Evolutionary conservation across 129 eudicot species (phyloP).

Genomic region (Helianthus annuus): DNA sequence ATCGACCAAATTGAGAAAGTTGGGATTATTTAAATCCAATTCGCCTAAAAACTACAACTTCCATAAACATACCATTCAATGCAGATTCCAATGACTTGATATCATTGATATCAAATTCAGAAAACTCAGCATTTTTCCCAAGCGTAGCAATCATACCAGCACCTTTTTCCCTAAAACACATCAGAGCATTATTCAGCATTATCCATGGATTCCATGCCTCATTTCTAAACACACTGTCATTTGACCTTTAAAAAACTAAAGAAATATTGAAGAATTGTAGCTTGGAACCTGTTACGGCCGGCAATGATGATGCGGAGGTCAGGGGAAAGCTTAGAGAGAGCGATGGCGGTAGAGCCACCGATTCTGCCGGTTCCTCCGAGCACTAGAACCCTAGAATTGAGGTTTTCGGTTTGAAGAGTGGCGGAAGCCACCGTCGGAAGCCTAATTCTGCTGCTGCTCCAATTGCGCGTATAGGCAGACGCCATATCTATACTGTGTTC

Average conservation of each 20-base stretch:
- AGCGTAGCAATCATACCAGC: slow-evolving; percentile 68
- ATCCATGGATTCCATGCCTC: neutral
- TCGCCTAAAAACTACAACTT: neutral
- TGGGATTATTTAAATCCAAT: too few relatives aligned
- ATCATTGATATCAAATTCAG: slow-evolving; percentile 65
- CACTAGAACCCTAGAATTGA: slow-evolving; percentile 59
- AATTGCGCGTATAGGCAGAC: slow-evolving; percentile 47
- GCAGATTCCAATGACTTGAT: slow-evolving; percentile 52
- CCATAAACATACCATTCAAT: slow-evolving; percentile 48
- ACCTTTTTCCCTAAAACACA: slow-evolving; percentile 75
- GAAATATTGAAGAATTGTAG: neutral
- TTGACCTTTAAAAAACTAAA: neutral
- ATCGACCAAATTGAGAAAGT: too few relatives aligned
- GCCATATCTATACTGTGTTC: slow-evolving; percentile 44
- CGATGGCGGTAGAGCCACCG: slow-evolving; percentile 91
- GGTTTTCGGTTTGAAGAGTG: slow-evolving; percentile 23
- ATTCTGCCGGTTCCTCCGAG: slow-evolving; percentile 96
- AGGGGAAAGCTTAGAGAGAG: slow-evolving; percentile 78
- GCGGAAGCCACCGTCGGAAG: slow-evolving; percentile 31
- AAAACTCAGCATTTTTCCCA: slow-evolving; percentile 64
- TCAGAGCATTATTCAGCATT: neutral
- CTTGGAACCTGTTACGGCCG: slow-evolving; percentile 71
- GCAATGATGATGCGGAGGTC: slow-evolving; percentile 63
- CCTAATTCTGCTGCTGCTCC: slow-evolving; percentile 37
- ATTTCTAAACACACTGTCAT: neutral